A percentile compares a stretch with the other conserved stretches of the same genome.
These are phyloP conservation scores for Saccharomycopsis fodiens DNA, from an alignment of 805 yeast genomes.

Conservation along the genomic window DNA sequence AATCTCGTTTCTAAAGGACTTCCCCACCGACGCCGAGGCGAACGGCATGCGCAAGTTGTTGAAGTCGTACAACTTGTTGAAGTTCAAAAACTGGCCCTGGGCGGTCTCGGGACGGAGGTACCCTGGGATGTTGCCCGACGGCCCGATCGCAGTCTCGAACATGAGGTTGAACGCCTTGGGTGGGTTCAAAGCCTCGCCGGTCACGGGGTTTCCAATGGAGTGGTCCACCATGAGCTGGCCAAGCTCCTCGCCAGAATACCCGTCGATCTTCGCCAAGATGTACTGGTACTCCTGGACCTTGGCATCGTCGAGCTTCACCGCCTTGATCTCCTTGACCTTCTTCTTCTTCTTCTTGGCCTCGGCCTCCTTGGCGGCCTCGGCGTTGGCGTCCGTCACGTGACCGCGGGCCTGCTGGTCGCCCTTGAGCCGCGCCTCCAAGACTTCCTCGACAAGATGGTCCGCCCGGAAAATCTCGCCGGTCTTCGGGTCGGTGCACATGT, in stretches of 20 bases:
- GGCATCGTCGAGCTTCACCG: conserved; percentile 74
- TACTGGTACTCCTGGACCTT: conserved; percentile 75
- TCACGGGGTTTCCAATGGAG: conserved; percentile 85
- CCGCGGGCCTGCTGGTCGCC: conserved; percentile 99
- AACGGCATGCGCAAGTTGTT: conserved; percentile 97
- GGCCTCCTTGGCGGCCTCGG: conserved; percentile 58
- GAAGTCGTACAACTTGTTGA: conserved; percentile 85
- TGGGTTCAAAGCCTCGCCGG: conserved; percentile 75
- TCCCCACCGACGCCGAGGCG: conserved; percentile 99
- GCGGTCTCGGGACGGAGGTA: conserved; percentile 98
- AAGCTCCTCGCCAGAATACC: conserved; percentile 85
- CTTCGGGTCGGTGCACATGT: conserved; percentile 95
- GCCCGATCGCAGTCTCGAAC: conserved; percentile 99
- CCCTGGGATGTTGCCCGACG: conserved; percentile 94
- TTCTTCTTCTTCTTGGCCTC: conserved; percentile 77
- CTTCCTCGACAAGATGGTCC: conserved; percentile 97
- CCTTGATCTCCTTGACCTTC: conserved; percentile 93
- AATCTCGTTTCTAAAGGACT: conserved; percentile 97
- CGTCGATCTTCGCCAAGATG: conserved; percentile 90
- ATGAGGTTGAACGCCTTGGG: conserved; percentile 95
- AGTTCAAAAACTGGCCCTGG: conserved; percentile 97
- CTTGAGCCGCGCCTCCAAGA: conserved; percentile 88
- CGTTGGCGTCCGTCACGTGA: conserved; percentile 41
- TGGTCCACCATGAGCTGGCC: conserved; percentile 82
- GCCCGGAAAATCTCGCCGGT: conserved; percentile 98